These are phyloP conservation scores for Bimuria novae-zelandiae DNA, from an alignment of 2,329 filamentous ascomycete species.

Conservation along the genomic window DNA sequence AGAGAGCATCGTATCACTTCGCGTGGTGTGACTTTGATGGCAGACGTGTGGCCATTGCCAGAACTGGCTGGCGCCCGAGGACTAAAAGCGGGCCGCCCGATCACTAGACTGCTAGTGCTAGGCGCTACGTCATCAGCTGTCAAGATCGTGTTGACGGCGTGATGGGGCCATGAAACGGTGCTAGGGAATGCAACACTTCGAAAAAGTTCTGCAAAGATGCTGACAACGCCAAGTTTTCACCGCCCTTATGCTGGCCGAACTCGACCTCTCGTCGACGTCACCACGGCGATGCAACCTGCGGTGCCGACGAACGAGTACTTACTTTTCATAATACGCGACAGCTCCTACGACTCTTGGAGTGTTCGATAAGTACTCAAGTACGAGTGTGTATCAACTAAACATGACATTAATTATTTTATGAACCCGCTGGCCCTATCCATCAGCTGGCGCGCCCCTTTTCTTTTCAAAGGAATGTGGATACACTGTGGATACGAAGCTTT, in stretches of 20 bases:
- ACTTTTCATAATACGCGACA: background rate
- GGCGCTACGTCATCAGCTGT: conserved; percentile 1
- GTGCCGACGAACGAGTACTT: background rate
- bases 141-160: background rate
- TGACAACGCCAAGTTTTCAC: background rate
- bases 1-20: background rate
- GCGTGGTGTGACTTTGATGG: background rate
- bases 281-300: too few relatives aligned
- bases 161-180: conserved; percentile 3
- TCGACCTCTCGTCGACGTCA: too few relatives aligned
- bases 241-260: background rate
- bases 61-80: background rate
- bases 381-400: too few relatives aligned
- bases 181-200: background rate
- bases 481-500: background rate
- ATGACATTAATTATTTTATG: background rate
- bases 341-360: too few relatives aligned
- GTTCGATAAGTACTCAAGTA: too few relatives aligned
- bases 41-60: too few relatives aligned
- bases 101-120: conserved; percentile 1
- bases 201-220: background rate
- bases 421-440: background rate
- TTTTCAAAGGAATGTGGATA: background rate
- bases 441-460: background rate
- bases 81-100: conserved; percentile 4